Evolutionary conservation across 2,329 filamentous ascomycete genomes (phyloP), one percentile per base, ranked within the genome.

Genomic region (Scleromitrula shiraiana): DNA sequence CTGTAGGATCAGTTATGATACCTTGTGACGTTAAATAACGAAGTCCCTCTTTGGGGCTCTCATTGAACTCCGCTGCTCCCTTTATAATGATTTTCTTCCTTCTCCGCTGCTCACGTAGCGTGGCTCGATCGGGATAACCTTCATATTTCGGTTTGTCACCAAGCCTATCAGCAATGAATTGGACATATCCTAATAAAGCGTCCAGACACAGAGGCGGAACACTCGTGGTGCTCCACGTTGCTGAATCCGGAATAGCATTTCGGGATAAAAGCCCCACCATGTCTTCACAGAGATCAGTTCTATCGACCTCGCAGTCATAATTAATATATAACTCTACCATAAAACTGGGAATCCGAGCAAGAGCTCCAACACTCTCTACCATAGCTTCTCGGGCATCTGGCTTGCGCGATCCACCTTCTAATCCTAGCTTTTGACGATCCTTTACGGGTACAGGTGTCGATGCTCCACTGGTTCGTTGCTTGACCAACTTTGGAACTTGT

Each of bases 211-310:
- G 71, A 0, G 93, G 93, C 14, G 93, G 93, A 1, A 98, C 94
- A 63, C 95, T 98, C 5, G 91, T 96, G 9, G 93, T 98, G 65
- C 94, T 98, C 93, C 93, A 98, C 5, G 90, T 96, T 5, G 91
- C 93, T 7, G 93, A 95, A 65, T 98, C 93, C 0, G 93, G 94
- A 55, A 98, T 85, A 2, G 93, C 93, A 64, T 96, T 98, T 50
- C 93, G 80, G 17, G 93, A 91, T 14, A 98, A 72, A 27, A 98
- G 75, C 0, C 93, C 91, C 51, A 98, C 81, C 77, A 97, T 85
- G 62, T 98, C 94, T 69, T 95, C 87, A 61, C 93, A 98, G 5
- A 98, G 70, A 68, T 98, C 93, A 43, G 83, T 83, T 41, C 90
- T 80, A 62, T 98, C 88, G 44, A 88, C 82, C 62, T 97, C 90